phyloP scores from a whole-genome alignment of 2,329 filamentous ascomycete species.

The Huntiella decipiens region DNA sequence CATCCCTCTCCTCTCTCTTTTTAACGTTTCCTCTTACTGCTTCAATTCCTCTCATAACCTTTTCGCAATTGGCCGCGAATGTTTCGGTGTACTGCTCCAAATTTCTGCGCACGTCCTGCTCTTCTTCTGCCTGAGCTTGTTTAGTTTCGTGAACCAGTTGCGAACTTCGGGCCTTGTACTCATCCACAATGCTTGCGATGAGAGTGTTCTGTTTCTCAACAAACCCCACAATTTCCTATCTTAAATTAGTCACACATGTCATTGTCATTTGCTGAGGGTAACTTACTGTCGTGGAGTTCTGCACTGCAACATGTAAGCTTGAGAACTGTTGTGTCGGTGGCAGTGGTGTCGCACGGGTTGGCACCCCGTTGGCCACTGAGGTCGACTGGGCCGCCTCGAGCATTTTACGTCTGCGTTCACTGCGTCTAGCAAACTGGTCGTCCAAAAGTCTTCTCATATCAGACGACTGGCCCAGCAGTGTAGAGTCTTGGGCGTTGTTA shows the following conservation, averaged over 20 bases:
- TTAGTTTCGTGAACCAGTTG: constrained; percentile 3
- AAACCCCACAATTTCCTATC: constrained; percentile 6
- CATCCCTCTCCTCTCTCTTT: neutral
- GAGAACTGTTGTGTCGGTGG: neutral
- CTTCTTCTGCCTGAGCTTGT: constrained; percentile 2
- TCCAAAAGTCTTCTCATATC: no score
- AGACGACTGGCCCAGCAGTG: no score
- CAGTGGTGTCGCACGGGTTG: neutral
- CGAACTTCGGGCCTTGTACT: constrained; percentile 1
- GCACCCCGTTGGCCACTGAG: no score
- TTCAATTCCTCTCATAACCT: neutral
- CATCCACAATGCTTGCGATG: constrained; percentile 4
- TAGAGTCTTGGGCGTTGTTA: no score
- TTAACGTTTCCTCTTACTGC: neutral
- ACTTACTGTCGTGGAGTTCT: constrained; percentile 9
- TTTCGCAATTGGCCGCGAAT: constrained; percentile 5
- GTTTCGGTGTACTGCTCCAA: constrained; percentile 5
- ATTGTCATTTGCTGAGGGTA: neutral
- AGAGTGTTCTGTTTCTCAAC: constrained; percentile 3
- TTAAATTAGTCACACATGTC: neutral
- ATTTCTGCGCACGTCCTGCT: neutral
- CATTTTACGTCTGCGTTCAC: no score
- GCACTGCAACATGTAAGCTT: neutral
- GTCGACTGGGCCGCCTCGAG: no score
- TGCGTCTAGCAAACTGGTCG: no score